Percentiles rank a stretch among this genome's conserved stretches.
These are phyloP conservation scores for Saccharomyces mikatae DNA, from an alignment of 805 yeast genomes.

Conservation along the genomic window DNA sequence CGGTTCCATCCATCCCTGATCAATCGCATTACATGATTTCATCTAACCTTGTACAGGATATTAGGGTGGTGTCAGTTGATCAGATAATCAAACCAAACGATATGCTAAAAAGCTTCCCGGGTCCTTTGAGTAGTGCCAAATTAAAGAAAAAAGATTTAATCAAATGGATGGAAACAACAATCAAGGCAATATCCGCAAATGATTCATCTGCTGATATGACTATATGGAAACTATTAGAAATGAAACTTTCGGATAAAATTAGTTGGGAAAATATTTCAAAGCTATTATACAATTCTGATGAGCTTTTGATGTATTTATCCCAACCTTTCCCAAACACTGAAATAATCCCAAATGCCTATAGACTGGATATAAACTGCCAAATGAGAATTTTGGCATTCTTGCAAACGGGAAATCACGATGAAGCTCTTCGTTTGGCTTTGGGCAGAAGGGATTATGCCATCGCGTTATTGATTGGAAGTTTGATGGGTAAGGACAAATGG, in stretches of 20 bases:
- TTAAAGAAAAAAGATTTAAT: slow-evolving; percentile 59
- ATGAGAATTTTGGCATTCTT: slow-evolving; percentile 32
- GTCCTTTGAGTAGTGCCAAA: slow-evolving; percentile 49
- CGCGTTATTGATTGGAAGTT: slow-evolving; percentile 61
- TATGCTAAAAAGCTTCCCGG: slow-evolving; percentile 31
- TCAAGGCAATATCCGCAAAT: slow-evolving; percentile 16
- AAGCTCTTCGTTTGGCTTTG: slow-evolving; percentile 58
- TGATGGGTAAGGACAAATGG: slow-evolving; percentile 57
- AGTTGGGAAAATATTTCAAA: slow-evolving; percentile 30
- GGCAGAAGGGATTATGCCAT: slow-evolving; percentile 66
- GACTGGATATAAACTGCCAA: slow-evolving; percentile 31
- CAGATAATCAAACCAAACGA: slow-evolving; percentile 29
- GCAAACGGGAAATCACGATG: slow-evolving; percentile 56
- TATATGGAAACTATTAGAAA: slow-evolving; percentile 19
- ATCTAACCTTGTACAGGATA: slow-evolving; percentile 12
- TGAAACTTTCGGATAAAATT: slow-evolving; percentile 19
- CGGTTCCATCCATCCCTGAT: slow-evolving; percentile 33
- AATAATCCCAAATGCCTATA: slow-evolving; percentile 31
- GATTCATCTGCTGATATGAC: slow-evolving; percentile 15
- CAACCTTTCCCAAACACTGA: slow-evolving; percentile 14
- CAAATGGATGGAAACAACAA: slow-evolving; percentile 49
- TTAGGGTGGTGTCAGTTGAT: slow-evolving; percentile 34
- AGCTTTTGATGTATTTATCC: slow-evolving; percentile 20
- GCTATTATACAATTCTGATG: slow-evolving; percentile 27
- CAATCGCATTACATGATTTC: slow-evolving; percentile 24